Base-by-base conservation (phyloP, 768 basidiomycete genomes). In the Auriscalpium microsporum region DNA sequence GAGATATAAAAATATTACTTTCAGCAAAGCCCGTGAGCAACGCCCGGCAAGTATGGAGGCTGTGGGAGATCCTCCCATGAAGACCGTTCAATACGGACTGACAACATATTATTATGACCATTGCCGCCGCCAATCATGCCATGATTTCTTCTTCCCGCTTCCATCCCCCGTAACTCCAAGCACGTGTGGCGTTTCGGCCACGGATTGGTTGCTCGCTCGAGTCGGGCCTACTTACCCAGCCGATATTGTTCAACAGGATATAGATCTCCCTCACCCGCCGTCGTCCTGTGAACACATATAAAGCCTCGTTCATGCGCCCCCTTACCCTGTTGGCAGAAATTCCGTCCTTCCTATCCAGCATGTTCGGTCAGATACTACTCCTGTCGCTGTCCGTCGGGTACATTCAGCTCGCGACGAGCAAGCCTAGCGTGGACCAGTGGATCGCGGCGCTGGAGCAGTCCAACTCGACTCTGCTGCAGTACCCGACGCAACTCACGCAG, bases 401-500 rank as follows among this genome's bases (percentile, higher is more conserved):
- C 33, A 52, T 56, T 16, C 52, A 47, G 17, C 48, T 56, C 14
- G 54, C 33, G 14, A 40, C 19, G 14, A 56, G 40, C 35, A 50
- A 21, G 11, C 49, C 49, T 10, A 48, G 36, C 17, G 55, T 56
- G 28, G 16, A 45, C 21, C 48, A 56, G 45, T 45, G 55, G 48
- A 51, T 61, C 58, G 45, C 67, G 64, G 28, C 51, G 57, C 8
- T 58, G 53, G 64, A 71, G 56, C 54, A 61, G 8, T 65, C 72
- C 34, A 71, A 76, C 54, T 72, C 77, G 14, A 65, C 66, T 8
- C 57, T 75, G 9, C 63, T 78, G 50, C 65, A 64, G 16, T 78
- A 76, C 62, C 76, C 78, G 7, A 77, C 75, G 0, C 73, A 75
- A 58, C 72, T 75, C 54, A 78, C 78, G 2, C 76, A 77, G 61